Conservation (phyloP, 1,139 yeast species). For the Hansenula lynferdii region DNA sequence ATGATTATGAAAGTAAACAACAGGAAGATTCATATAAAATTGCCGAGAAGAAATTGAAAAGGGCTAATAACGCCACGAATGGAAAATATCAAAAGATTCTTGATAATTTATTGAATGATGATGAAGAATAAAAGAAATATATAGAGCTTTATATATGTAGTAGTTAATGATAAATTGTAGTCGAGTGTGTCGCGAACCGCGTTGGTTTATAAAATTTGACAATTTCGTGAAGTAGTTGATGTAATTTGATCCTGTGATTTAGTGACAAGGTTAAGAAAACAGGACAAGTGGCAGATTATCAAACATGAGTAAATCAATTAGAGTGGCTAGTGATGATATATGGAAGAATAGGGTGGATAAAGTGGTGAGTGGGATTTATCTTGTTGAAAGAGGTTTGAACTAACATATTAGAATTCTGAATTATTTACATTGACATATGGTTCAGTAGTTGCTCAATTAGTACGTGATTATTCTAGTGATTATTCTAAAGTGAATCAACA, state of each 20-base stretch:
- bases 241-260: too few species aligned
- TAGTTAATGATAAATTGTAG: too few species aligned
- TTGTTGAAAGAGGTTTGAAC: constrained; percentile 27
- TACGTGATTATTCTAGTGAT: constrained; percentile 75
- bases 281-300: too few species aligned
- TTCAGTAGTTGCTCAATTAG: constrained; percentile 87
- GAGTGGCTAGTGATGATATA: constrained; percentile 76
- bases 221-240: too few species aligned
- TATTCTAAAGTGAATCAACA: constrained; percentile 77
- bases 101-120: constrained; percentile 25
- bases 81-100: constrained; percentile 65
- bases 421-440: constrained; percentile 92
- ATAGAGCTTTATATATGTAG: not conserved
- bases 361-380: constrained; percentile 51
- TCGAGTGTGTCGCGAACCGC: not conserved
- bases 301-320: constrained; percentile 48
- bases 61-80: constrained; percentile 75
- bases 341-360: constrained; percentile 91
- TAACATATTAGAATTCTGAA: constrained; percentile 64
- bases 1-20: constrained; percentile 56
- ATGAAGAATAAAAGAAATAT: not conserved
- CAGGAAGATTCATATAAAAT: constrained; percentile 60
- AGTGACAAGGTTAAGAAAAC: too few species aligned
- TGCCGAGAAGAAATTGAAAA: constrained; percentile 59
- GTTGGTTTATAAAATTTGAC: too few species aligned